Conservation (phyloP, 1,284 basidiomycete species). For the Austropuccinia psidii region DNA sequence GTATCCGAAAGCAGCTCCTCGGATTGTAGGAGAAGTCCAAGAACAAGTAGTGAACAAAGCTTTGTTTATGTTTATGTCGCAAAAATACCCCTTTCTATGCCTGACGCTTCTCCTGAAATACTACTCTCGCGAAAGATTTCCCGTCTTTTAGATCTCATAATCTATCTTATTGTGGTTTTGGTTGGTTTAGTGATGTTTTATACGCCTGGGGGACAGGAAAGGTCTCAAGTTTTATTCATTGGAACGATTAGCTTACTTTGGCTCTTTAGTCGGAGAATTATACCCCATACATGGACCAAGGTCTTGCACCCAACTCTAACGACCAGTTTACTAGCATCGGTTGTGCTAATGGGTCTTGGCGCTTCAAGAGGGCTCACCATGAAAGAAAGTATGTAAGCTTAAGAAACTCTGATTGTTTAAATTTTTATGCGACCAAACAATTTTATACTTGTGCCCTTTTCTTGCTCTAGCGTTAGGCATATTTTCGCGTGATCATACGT, state of each 20-base stretch:
- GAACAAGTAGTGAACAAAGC: neutral
- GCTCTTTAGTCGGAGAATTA: slow-evolving; percentile 7
- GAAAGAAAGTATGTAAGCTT: neutral
- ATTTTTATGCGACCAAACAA: neutral
- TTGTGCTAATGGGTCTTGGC: neutral
- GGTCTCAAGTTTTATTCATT: slow-evolving; percentile 1
- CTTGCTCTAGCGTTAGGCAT: neutral
- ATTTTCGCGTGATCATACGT: neutral
- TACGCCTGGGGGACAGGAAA: slow-evolving; percentile 2
- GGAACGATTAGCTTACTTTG: neutral
- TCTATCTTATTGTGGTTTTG: slow-evolving; percentile 1
- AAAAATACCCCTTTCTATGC: neutral
- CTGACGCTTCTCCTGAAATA: neutral
- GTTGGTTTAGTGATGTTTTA: slow-evolving; percentile 4
- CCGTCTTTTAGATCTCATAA: neutral
- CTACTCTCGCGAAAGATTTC: neutral
- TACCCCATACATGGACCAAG: slow-evolving; percentile 10
- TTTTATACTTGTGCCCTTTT: neutral
- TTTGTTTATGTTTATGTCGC: neutral
- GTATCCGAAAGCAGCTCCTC: too few species aligned
- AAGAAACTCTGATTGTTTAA: too few species aligned
- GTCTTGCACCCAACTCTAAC: slow-evolving; percentile 6
- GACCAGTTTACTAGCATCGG: neutral
- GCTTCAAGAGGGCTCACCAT: neutral
- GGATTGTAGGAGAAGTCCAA: too few species aligned